Evolutionary conservation across 179 eudicot genomes (phyloP), one percentile per base, ranked within the genome.

Genomic region (Patellifolia procumbens): DNA sequence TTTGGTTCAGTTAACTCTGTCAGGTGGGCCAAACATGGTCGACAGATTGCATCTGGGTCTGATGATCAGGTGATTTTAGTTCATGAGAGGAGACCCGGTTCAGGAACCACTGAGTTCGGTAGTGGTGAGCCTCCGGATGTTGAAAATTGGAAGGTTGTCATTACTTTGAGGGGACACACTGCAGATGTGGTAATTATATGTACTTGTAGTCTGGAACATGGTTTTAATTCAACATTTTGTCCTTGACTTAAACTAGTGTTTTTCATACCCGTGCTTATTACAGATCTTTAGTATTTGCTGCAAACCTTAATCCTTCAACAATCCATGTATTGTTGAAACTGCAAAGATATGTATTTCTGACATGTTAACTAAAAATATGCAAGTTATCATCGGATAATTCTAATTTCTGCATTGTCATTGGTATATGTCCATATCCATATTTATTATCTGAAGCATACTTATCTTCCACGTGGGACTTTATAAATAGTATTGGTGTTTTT

Each of bases 91-190:
- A 92, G 86, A 80, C 97, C 97, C 49, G 99, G 99, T 80, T 90
- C 97, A 20, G 99, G 99, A 70, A 92, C 97, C 26, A 92, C 97
- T 7, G 99, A 95, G 72, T 95, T 95, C 83, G 99, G 99, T 45
- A 95, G 99, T 20, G 97, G 97, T 69, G 97, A 95, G 79, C 97
- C 97, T 49, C 99, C 99, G 15, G 99, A 92, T 86, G 84, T 92
- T 59, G 99, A 95, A 82, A 94, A 94, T 70, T 92, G 97, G 97
- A 94, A 94, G 82, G 94, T 91, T 82, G 82, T 89, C 71, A 88
- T 92, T 89, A 91, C 97, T 65, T 76, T 94, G 80, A 91, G 97
- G 81, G 98, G 98, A 75, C 98, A 94, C 88, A 91, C 97, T 42
- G 98, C 98, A n/a, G 98, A 94, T 76, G 98, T 94, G 98, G 98